Conservation (phyloP, 2,329 filamentous ascomycete genomes). For the Microcyclosporella mali region DNA sequence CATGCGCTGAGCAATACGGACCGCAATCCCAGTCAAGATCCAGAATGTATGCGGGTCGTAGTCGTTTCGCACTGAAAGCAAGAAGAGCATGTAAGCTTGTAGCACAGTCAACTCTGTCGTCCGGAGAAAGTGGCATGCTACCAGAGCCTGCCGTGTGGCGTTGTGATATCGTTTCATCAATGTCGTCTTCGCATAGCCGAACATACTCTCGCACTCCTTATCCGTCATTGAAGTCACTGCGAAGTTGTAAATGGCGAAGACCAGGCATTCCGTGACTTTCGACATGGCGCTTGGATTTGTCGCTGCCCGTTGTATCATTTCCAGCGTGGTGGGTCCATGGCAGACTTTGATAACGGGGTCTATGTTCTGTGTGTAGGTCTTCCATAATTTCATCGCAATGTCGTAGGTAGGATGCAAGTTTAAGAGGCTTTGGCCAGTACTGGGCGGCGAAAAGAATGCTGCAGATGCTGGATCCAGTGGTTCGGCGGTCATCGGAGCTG, state of each 20-base stretch:
- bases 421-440: conserved; percentile 15
- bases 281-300: conserved; percentile 48
- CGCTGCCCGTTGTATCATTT: conserved; percentile 46
- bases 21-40: conserved; percentile 57
- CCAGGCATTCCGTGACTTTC: conserved; percentile 51
- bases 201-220: conserved; percentile 40
- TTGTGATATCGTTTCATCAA: conserved; percentile 29
- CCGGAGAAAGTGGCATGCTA: conserved; percentile 61
- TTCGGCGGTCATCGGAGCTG: conserved; percentile 18
- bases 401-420: conserved; percentile 50
- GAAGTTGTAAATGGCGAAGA: conserved; percentile 57
- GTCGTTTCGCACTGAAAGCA: conserved; percentile 37
- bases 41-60: conserved; percentile 52
- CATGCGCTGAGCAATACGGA: conserved; percentile 55
- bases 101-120: conserved; percentile 59
- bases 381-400: conserved; percentile 48
- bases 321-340: conserved; percentile 52
- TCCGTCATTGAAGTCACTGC: conserved; percentile 47
- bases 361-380: conserved; percentile 63
- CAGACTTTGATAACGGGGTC: conserved; percentile 66
- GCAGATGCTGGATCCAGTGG: conserved; percentile 23
- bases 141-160: conserved; percentile 58
- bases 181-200: conserved; percentile 45
- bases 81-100: conserved; percentile 62
- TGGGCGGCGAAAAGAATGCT: conserved; percentile 17